A percentile compares a stretch with the other conserved stretches of the same genome.
phyloP scores from a whole-genome alignment of 2,329 filamentous ascomycete species.

The Colletotrichum graminicola region DNA sequence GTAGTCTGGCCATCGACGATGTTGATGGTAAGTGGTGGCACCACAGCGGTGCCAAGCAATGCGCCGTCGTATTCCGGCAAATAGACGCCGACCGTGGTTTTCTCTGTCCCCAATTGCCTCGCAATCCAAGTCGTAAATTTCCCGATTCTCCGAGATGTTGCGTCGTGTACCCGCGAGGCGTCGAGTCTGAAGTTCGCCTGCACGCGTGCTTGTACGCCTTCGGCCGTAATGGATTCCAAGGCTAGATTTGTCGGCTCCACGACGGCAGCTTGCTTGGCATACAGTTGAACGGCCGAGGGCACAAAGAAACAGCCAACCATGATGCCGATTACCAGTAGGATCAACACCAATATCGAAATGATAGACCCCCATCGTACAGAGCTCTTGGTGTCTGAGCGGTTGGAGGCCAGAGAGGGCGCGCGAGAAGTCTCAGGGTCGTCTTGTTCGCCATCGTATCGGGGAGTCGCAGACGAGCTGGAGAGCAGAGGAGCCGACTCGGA shows the following conservation, averaged over 20 bases:
- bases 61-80: constrained; percentile 86
- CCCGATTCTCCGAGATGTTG: constrained; percentile 80
- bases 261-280: constrained; percentile 84
- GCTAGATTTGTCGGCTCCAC: constrained; percentile 87
- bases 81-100: constrained; percentile 80
- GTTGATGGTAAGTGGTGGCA: constrained; percentile 82
- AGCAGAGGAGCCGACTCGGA: constrained; percentile 68
- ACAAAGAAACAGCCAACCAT: constrained; percentile 84
- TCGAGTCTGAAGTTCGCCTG: constrained; percentile 88
- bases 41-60: constrained; percentile 79
- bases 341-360: constrained; percentile 77
- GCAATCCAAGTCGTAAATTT: constrained; percentile 84
- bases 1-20: constrained; percentile 84
- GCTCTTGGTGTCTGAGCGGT: constrained; percentile 50
- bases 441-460: constrained; percentile 55
- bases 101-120: constrained; percentile 77
- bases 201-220: constrained; percentile 83
- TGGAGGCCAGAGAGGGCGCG: constrained; percentile 41
- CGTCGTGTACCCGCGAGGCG: constrained; percentile 78
- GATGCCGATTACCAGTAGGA: constrained; percentile 72
- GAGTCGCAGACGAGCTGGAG: constrained; percentile 51
- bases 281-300: constrained; percentile 84
- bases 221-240: constrained; percentile 84
- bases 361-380: constrained; percentile 80
- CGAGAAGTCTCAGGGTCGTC: constrained; percentile 47